Conservation (phyloP, 2,329 filamentous ascomycete genomes). For the Lecanoromycetidae sp. region DNA sequence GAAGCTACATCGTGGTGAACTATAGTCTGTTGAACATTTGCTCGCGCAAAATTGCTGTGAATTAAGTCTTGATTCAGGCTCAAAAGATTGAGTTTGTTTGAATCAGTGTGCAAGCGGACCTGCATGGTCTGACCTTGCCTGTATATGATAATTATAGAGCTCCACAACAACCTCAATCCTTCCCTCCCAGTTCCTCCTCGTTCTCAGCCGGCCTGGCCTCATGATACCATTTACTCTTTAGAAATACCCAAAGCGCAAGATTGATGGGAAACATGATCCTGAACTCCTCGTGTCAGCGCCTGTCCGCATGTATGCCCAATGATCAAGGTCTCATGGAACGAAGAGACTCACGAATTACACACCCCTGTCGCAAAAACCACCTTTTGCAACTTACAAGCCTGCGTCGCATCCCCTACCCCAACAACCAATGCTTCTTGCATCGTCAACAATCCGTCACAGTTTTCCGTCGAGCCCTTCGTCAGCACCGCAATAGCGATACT, state of each 20-base stretch:
- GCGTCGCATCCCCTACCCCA: not conserved
- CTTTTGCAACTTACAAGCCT: conserved; percentile 5
- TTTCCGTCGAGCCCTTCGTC: not conserved
- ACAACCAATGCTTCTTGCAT: not conserved
- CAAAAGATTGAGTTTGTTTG: no score
- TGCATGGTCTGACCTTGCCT: no score
- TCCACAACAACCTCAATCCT: not conserved
- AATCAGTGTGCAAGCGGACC: no score
- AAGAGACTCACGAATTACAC: not conserved
- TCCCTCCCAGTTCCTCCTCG: not conserved
- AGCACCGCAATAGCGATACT: not conserved
- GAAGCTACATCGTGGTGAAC: no score
- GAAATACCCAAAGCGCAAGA: not conserved
- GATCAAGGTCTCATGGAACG: not conserved
- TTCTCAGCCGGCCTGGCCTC: not conserved
- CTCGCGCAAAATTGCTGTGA: no score
- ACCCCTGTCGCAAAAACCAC: not conserved
- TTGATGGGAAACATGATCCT: not conserved
- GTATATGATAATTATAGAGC: no score
- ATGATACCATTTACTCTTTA: not conserved
- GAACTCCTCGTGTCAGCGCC: not conserved
- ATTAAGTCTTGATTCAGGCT: no score
- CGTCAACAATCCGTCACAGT: not conserved
- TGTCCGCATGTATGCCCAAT: not conserved
- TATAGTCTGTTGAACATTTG: no score